Conservation (phyloP, 306 rosid genomes). For the Oxytropis ochrocephala region DNA sequence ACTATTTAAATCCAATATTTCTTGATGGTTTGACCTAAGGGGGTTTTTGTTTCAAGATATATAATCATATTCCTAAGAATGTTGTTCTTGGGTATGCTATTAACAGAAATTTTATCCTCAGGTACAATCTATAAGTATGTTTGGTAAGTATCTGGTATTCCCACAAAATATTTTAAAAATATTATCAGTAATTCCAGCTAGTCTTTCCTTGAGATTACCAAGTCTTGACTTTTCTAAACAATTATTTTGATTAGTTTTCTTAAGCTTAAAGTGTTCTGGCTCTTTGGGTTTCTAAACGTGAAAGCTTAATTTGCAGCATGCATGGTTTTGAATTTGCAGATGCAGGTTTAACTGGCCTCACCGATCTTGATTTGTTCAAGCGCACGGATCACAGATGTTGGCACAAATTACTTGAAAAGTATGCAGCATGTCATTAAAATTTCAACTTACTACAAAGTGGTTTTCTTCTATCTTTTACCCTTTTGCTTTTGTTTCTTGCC, state of each 20-base stretch:
- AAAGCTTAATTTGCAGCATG: conserved; percentile 12
- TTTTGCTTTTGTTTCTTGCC: not conserved
- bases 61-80: not conserved
- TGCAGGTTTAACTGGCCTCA: conserved; percentile 84
- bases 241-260: not conserved
- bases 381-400: conserved; percentile 79
- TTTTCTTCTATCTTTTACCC: not conserved
- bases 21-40: not conserved
- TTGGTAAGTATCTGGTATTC: not conserved
- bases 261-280: not conserved
- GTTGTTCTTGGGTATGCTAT: not conserved
- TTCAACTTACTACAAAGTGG: not conserved
- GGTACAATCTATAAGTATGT: not conserved
- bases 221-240: not conserved
- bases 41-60: not conserved
- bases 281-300: not conserved
- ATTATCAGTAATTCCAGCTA: not conserved
- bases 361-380: conserved; percentile 88
- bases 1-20: not conserved
- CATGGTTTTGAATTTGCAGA: conserved; percentile 7
- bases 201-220: not conserved
- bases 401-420: conserved; percentile 72
- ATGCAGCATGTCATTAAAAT: conserved; percentile 24
- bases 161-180: not conserved
- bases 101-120: not conserved